Percentiles rank a stretch among this genome's conserved stretches.
These are phyloP conservation scores for Pezicula carpinea DNA, from an alignment of 2,329 filamentous ascomycete genomes.

Conservation along the genomic window DNA sequence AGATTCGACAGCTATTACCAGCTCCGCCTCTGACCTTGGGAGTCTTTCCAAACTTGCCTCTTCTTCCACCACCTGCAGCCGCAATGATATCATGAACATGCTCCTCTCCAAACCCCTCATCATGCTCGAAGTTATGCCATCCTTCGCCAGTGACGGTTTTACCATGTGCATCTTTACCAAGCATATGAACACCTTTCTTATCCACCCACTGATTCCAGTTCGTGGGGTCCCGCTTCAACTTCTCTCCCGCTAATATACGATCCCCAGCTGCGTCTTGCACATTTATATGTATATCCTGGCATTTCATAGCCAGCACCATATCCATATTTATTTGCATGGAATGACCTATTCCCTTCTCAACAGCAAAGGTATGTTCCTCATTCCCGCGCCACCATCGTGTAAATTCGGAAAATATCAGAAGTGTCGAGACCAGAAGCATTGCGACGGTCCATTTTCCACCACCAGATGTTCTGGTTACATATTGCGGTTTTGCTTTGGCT, in stretches of 20 bases:
- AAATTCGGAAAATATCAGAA: conserved; percentile 76
- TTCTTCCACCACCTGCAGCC: conserved; percentile 55
- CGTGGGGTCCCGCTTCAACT: conserved; percentile 72
- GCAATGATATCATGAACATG: conserved; percentile 90
- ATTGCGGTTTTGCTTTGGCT: conserved; percentile 96
- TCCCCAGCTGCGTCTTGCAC: conserved; percentile 95
- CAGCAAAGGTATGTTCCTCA: conserved; percentile 85
- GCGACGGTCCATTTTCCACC: conserved; percentile 92
- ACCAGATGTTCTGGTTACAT: conserved; percentile 75
- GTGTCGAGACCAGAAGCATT: conserved; percentile 67
- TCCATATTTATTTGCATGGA: conserved; percentile 93
- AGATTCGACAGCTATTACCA: conserved; percentile 80
- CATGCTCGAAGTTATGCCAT: conserved; percentile 51
- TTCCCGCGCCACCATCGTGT: conserved; percentile 77
- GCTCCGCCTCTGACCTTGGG: conserved; percentile 48
- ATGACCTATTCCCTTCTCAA: conserved; percentile 87
- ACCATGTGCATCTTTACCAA: conserved; percentile 52
- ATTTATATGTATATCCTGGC: conserved; percentile 86
- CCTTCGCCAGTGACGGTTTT: conserved; percentile 52
- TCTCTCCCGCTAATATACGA: conserved; percentile 75
- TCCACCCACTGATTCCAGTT: conserved; percentile 80
- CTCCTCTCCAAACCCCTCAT: conserved; percentile 70
- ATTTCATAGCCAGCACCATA: conserved; percentile 85
- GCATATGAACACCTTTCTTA: conserved; percentile 57
- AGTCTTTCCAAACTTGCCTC: conserved; percentile 69